Conservation (phyloP, 768 basidiomycete genomes). For the Suillus subluteus region DNA sequence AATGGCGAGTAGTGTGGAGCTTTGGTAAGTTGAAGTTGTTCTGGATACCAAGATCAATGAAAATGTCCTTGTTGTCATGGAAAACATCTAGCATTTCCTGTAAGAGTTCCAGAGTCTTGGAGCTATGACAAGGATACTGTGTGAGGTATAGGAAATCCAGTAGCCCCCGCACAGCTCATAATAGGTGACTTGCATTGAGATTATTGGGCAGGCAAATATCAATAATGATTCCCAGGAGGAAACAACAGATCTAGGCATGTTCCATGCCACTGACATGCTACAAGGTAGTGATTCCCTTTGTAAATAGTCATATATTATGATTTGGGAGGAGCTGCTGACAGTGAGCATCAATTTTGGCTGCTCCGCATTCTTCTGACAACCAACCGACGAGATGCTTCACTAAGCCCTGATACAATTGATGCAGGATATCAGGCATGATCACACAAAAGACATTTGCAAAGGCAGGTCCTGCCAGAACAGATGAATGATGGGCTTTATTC, state of each 20-base stretch:
- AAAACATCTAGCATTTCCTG: constrained; percentile 35
- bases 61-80: constrained; percentile 40
- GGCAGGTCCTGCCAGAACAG: constrained; percentile 33
- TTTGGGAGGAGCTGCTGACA: background rate
- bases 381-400: constrained; percentile 39
- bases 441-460: constrained; percentile 25
- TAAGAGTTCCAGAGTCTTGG: constrained; percentile 30
- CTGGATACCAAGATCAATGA: constrained; percentile 25
- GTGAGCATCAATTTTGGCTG: background rate
- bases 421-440: constrained; percentile 38
- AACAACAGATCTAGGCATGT: background rate
- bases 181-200: background rate
- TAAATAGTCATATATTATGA: background rate
- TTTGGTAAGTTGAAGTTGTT: constrained; percentile 46
- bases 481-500: constrained; percentile 22
- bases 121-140: constrained; percentile 38
- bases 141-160: constrained; percentile 45
- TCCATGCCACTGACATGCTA: background rate
- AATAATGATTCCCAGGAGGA: background rate
- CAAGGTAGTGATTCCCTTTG: background rate
- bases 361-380: constrained; percentile 9
- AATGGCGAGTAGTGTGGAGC: constrained; percentile 42
- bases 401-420: constrained; percentile 40
- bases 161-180: constrained; percentile 24
- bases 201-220: background rate